Conservation (phyloP, 768 basidiomycete species). For the Psilocybe subaeruginosa region DNA sequence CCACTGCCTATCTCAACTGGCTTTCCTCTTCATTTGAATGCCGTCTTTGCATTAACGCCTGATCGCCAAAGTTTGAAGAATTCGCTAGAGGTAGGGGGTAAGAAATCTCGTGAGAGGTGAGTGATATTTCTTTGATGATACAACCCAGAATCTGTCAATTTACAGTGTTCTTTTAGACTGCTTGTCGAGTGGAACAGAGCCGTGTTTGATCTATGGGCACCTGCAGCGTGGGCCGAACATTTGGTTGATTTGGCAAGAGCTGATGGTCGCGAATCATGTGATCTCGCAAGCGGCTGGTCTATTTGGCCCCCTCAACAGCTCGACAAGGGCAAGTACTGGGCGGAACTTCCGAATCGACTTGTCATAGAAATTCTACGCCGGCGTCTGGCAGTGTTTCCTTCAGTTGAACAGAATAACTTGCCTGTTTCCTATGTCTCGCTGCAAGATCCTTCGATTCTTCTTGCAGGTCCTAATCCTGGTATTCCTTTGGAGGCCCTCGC, state of each 20-base stretch:
- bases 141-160: neutral
- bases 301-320: slow-evolving; percentile 15
- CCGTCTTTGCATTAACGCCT: slow-evolving; percentile 45
- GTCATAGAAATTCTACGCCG: slow-evolving; percentile 1
- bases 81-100: slow-evolving; percentile 38
- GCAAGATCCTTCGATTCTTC: slow-evolving; percentile 5
- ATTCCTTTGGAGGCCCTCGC: slow-evolving; percentile 2
- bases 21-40: slow-evolving; percentile 49
- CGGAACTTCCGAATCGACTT: neutral
- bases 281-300: slow-evolving; percentile 1
- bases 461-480: slow-evolving; percentile 2
- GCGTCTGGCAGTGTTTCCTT: slow-evolving; percentile 5
- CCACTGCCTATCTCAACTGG: slow-evolving; percentile 44
- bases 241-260: slow-evolving; percentile 29
- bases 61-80: slow-evolving; percentile 49
- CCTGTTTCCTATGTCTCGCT: neutral
- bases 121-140: neutral
- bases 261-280: neutral
- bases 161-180: slow-evolving; percentile 30
- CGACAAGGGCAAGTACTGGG: slow-evolving; percentile 10
- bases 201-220: slow-evolving; percentile 44
- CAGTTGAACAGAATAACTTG: neutral
- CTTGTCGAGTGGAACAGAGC: slow-evolving; percentile 51
- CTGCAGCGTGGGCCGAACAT: slow-evolving; percentile 40
- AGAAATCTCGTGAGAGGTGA: slow-evolving; percentile 40